Percentiles rank a stretch among this genome's conserved stretches.
Evolutionary conservation across 148 eudicot species (phyloP).

Genomic region (Fagopyrum homotropicum): DNA sequence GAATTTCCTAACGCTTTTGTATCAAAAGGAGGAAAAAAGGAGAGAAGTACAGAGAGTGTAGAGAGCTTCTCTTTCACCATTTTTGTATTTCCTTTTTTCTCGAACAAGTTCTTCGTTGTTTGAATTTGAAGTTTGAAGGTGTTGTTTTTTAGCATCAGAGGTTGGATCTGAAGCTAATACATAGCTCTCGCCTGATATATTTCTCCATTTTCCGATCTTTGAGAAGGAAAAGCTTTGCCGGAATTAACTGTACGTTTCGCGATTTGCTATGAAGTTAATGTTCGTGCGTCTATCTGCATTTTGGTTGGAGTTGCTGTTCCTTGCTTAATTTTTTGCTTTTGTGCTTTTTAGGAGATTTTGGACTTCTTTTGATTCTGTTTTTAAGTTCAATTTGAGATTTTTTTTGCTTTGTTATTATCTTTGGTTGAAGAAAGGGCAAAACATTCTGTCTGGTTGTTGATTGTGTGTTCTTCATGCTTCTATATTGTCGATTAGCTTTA

Average conservation of each 20-base stretch:
- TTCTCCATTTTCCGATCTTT: not conserved
- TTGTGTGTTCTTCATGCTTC: not conserved
- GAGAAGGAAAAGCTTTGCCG: not conserved
- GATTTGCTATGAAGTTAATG: not conserved
- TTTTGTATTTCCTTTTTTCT: slow-evolving; percentile 4
- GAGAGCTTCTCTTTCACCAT: slow-evolving; percentile 5
- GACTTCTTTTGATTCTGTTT: not conserved
- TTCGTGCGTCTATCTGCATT: slow-evolving; percentile 5
- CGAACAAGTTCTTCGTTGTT: not conserved
- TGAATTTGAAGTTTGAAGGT: slow-evolving; percentile 10
- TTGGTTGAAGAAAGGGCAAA: not conserved
- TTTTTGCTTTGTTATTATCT: not conserved
- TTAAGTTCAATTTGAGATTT: slow-evolving; percentile 5
- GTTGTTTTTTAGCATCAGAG: not conserved
- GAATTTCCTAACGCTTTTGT: not conserved
- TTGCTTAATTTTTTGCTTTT: not conserved
- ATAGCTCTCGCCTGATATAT: not conserved
- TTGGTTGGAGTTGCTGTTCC: not conserved
- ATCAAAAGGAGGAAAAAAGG: not conserved
- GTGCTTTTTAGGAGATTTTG: not conserved
- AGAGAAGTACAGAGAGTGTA: not conserved
- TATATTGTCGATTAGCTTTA: not conserved
- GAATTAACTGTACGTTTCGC: not conserved
- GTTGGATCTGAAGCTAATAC: not conserved
- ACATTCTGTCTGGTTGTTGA: not conserved